These are phyloP conservation scores for Calycina marina DNA, from an alignment of 2,329 filamentous ascomycete species.

Conservation along the genomic window DNA sequence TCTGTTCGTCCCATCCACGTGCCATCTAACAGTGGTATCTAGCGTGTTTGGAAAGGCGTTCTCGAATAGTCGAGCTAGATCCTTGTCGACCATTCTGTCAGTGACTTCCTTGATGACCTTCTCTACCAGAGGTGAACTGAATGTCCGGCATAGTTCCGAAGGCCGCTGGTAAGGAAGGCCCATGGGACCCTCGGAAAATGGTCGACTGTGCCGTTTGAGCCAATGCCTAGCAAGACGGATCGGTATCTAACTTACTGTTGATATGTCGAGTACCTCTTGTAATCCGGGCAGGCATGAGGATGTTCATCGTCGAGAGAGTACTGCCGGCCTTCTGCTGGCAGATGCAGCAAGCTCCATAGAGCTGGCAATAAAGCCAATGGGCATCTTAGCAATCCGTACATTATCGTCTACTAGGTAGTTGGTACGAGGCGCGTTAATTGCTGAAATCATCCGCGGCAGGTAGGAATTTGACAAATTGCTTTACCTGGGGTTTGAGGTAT, in stretches of 20 bases:
- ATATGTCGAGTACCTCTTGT: conserved; percentile 22
- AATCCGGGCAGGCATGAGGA: conserved; percentile 22
- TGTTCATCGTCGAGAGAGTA: conserved; percentile 9
- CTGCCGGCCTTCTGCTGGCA: no score
- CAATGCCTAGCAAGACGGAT: no score
- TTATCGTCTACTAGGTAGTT: no score
- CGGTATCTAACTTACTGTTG: conserved; percentile 17
- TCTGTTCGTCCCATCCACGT: conserved; percentile 36
- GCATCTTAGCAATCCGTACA: no score
- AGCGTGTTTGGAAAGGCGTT: conserved; percentile 80
- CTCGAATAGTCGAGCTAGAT: conserved; percentile 83
- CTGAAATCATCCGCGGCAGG: no score
- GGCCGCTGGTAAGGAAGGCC: conserved; percentile 78
- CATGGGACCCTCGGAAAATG: conserved; percentile 66
- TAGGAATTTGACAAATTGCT: no score
- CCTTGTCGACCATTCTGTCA: conserved; percentile 64
- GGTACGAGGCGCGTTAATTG: no score
- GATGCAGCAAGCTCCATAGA: not conserved
- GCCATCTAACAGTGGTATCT: conserved; percentile 60
- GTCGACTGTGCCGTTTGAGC: conserved; percentile 38
- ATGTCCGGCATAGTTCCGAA: conserved; percentile 68
- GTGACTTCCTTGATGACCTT: conserved; percentile 75
- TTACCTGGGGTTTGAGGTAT: no score
- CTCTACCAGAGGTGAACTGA: conserved; percentile 75
- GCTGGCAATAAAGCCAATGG: no score